Base-by-base conservation (phyloP, 23 red algal genomes). In the Gracilariopsis chorda region DNA sequence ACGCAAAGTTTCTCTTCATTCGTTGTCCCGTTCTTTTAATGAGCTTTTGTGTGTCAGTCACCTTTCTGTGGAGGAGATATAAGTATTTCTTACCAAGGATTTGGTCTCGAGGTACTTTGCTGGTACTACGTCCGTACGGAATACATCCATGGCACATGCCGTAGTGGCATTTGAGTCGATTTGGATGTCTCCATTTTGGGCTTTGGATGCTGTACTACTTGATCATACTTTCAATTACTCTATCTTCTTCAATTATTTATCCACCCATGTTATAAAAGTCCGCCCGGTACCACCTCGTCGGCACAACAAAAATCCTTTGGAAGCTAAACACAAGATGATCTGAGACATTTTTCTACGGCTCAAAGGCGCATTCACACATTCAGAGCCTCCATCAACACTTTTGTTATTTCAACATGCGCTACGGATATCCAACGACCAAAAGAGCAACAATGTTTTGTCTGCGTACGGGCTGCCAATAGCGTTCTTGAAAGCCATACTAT, bases 161-260 rank as follows among this genome's bases (percentile, higher is more conserved):
- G 59, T 58, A 32, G 0, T 20, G 19, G 13, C 32, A 3, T 60
- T 82, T 10, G 48, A 82, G 37, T 24, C 0, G 12, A 19, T 36
- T 24, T 61, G 77, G 47, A 60, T 82, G 23, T 30, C 29, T 4
- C 48, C 25, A 51, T 82, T 82, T 34, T 82, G 77, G 77, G 49
- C 52, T 0, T 23, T 51, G 37, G 35, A 58, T 27, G 20, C 47
- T 12, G 52, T 82, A 14, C 11, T 59, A 19, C 48, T 59, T 53
- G 77, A 82, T 51, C 77, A 19, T 30, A 51, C 47, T n/a, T 82
- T 82, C 51, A 34, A 57, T 4, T 20, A 77, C 37, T 14, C 0
- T 14, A 43, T 77, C 4, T 46, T 77, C 29, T 42, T 19, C 20
- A 0, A 1, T 6, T 77, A 47, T 47, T 23, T 52, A 6, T 34